phyloP scores from a whole-genome alignment of 2,329 filamentous ascomycete genomes.

The Aspergillus sojae region DNA sequence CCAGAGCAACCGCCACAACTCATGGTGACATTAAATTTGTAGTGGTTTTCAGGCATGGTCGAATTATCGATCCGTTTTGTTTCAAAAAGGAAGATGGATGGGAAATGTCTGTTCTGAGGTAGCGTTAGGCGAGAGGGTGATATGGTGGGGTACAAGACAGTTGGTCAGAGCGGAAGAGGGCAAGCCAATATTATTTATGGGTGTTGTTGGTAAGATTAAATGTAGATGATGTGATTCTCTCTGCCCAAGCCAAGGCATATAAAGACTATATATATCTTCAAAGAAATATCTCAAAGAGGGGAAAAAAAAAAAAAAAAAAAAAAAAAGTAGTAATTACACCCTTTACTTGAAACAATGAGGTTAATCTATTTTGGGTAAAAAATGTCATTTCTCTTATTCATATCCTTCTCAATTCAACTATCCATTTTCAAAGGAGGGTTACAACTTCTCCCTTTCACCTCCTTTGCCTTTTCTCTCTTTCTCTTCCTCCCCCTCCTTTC shows the following conservation, averaged over 20 bases:
- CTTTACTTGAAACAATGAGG: background rate
- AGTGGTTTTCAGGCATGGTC: constrained; percentile 74
- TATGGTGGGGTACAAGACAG: background rate
- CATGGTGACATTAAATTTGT: constrained; percentile 96
- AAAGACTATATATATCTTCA: background rate
- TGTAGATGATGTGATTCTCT: background rate
- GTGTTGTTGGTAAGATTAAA: background rate
- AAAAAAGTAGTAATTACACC: background rate
- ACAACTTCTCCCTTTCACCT: background rate
- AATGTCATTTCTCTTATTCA: too few species aligned
- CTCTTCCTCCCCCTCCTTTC: background rate
- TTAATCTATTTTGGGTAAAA: background rate
- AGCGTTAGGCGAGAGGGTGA: background rate
- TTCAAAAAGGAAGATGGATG: background rate
- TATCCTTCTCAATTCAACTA: background rate
- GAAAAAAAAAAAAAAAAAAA: too few species aligned
- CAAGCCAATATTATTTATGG: background rate
- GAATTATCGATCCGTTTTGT: background rate
- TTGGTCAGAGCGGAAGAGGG: background rate
- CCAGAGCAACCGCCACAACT: constrained; percentile 95
- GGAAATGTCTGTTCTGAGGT: background rate
- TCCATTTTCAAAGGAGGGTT: background rate
- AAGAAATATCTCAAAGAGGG: background rate
- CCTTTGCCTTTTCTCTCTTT: too few species aligned
- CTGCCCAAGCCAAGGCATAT: background rate